Evolutionary conservation across 768 basidiomycete genomes (phyloP), one percentile per base, ranked within the genome.

Genomic region (Macrolepiota albuminosa): DNA sequence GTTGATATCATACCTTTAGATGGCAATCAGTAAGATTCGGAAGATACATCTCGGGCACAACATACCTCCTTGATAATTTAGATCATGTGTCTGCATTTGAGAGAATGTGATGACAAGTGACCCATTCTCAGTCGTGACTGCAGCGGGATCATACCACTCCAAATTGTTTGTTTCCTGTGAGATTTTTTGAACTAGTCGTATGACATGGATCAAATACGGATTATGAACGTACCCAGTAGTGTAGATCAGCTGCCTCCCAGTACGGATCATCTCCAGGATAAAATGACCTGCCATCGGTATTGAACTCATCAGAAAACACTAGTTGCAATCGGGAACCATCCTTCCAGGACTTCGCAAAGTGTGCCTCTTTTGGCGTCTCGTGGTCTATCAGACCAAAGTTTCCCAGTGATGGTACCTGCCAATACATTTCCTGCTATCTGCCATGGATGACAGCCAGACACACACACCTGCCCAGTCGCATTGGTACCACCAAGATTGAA

Each of bases 141-240:
- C 85, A 34, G 76, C 83, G 0, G 93, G 93, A 64, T 90, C 88
- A 70, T 95, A 94, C 92, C 93, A 96, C 71, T 97, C 91, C 67
- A 89, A 61, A 66, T 91, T 86, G 61, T 84, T 83, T 4, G 89
- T 86, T 56, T 81, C 70, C 79, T 79, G 45, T 43, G 14, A 24
- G 49, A 24, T 36, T 50, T 14, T n/a, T 29, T 34, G 4, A 18
- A 34, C 39, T 18, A 16, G 36, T 18, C n/a, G 26, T 55, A 24
- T 46, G 45, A 16, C 5, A 18, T 48, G 11, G 3, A 42, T 42
- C 39, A 8, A 14, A 29, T 14, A 49, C 10, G 18, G 10, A 10
- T 18, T 31, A 16, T 39, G 21, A 46, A 58, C 67, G 57, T 59
- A 85, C 84, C 88, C 90, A 91, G 66, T 91, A 92, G 69, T 92